Evolutionary conservation across 2,329 filamentous ascomycete species (phyloP).

Genomic region (Ceratocystis smalleyi): DNA sequence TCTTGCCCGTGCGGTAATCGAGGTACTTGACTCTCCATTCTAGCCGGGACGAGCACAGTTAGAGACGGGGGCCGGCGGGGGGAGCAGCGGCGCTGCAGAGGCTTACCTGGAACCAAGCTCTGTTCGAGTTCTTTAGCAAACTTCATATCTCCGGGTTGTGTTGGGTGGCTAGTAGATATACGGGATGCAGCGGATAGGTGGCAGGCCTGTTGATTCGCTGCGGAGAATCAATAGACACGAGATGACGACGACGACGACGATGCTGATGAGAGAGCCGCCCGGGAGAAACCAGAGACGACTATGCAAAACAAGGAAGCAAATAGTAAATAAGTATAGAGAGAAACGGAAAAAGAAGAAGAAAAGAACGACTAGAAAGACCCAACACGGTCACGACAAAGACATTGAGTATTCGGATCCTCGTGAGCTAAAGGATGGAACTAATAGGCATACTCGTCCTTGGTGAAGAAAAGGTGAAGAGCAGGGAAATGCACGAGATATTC

Average conservation of each 20-base stretch:
- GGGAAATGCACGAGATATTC: background rate
- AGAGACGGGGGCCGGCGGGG: background rate
- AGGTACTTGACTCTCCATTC: slow-evolving; percentile 92
- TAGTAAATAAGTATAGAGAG: background rate
- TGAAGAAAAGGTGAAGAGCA: background rate
- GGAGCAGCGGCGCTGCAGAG: background rate
- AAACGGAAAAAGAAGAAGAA: background rate
- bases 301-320: background rate
- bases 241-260: background rate
- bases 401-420: slow-evolving; percentile 5
- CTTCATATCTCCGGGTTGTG: slow-evolving; percentile 37
- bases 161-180: background rate
- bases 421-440: background rate
- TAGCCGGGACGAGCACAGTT: slow-evolving; percentile 21
- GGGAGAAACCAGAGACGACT: background rate
- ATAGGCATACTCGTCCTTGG: slow-evolving; percentile 5
- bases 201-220: background rate
- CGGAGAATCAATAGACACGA: background rate
- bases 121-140: slow-evolving; percentile 68
- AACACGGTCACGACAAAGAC: background rate
- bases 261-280: background rate
- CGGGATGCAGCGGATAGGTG: background rate
- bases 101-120: slow-evolving; percentile 62
- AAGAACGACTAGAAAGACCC: background rate
- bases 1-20: slow-evolving; percentile 91